Evolutionary conservation across 2,329 filamentous ascomycete species (phyloP), one percentile per base, ranked within the genome.

Genomic region (Zymoseptoria passerinii): DNA sequence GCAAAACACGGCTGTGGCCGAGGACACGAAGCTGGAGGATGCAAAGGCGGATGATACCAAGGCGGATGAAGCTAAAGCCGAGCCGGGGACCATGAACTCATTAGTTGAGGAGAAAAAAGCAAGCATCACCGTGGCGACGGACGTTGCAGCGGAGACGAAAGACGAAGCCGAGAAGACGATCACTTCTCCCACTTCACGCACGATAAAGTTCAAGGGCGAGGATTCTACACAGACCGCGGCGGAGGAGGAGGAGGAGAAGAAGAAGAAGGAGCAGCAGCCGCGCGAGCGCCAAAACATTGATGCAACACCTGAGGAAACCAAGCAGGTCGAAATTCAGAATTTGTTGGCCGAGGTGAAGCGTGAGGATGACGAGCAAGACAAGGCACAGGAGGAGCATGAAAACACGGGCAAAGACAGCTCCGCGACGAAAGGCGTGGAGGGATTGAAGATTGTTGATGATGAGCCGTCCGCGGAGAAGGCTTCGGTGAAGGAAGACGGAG

Each of bases 211-310:
- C 23, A 60, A 57, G 28, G 51, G 50, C 10, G 68, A 72, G 61
- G 71, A 66, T 1, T 65, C 67, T 61, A 61, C 60, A 10, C 62
- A 65, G 16, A 50, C 35, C 7, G 35, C 35, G 20, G 48, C n/a
- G n/a, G n/a, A n/a, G n/a, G n/a, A n/a, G n/a, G 18, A 58, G 53
- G 35, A 49, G 16, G 52, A 52, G 5, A 51, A 53, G 27, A 52
- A 28, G 52, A 50, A 53, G 29, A 13, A 51, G 6, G 60, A 54
- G 53, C 58, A 61, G 57, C 59, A 62, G 51, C 54, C 58, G 27
- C 44, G 53, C 28, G 60, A 55, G 16, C 61, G 61, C 52, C 50
- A 64, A 2, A 55, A 57, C 9, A 29, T 48, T 13, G 58, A 59
- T 52, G 57, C 54, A 23, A 50, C 55, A n/a, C 50, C 55, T 8